Conservation (phyloP, 2,329 filamentous ascomycete genomes). For the Fusarium setosum region DNA sequence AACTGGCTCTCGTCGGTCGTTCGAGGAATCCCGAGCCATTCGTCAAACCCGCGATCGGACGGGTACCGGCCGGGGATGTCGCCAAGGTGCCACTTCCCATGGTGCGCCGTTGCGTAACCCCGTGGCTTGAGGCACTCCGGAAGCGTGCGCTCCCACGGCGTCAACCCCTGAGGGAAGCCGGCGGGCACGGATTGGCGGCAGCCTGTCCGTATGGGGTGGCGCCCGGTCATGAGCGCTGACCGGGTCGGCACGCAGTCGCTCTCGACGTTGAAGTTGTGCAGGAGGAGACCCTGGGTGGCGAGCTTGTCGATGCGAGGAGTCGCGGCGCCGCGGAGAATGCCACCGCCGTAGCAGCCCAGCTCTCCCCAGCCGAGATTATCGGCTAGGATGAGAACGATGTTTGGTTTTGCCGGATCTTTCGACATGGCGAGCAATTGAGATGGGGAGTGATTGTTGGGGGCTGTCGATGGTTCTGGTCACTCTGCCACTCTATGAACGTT, state of each 20-base stretch:
- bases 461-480: too few species aligned
- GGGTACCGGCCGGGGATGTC: slow-evolving; percentile 50
- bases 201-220: slow-evolving; percentile 49
- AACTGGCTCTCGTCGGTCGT: slow-evolving; percentile 52
- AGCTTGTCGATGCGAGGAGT: slow-evolving; percentile 49
- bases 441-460: background rate
- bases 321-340: slow-evolving; percentile 46
- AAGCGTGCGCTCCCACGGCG: slow-evolving; percentile 47
- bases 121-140: slow-evolving; percentile 44
- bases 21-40: slow-evolving; percentile 51
- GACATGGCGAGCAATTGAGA: slow-evolving; percentile 12
- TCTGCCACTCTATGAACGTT: too few species aligned
- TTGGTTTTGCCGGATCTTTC: slow-evolving; percentile 36
- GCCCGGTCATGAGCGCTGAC: slow-evolving; percentile 49
- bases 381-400: slow-evolving; percentile 48
- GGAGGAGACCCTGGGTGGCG: slow-evolving; percentile 45
- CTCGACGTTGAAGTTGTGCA: slow-evolving; percentile 53
- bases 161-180: slow-evolving; percentile 48
- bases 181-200: slow-evolving; percentile 49
- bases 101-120: slow-evolving; percentile 46
- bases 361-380: slow-evolving; percentile 53
- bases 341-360: slow-evolving; percentile 49
- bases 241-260: slow-evolving; percentile 51
- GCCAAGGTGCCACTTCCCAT: slow-evolving; percentile 51
- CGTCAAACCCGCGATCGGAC: slow-evolving; percentile 50